These are phyloP conservation scores for Erysimum cheiri DNA, from an alignment of 441 rosid genomes.

Conservation along the genomic window DNA sequence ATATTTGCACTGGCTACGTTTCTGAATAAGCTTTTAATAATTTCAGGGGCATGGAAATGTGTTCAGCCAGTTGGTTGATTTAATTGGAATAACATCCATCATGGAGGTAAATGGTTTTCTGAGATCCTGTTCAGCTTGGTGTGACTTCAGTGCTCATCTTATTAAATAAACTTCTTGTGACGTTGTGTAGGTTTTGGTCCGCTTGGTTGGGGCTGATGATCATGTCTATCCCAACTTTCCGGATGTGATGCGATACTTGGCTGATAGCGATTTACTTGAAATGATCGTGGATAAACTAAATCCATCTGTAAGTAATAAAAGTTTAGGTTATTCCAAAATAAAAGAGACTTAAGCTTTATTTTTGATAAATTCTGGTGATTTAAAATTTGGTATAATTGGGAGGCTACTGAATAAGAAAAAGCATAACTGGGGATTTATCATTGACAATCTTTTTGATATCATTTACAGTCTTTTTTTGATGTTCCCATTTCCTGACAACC, in stretches of 20 bases:
- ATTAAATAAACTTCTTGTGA: slow-evolving; percentile 21
- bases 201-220: slow-evolving; percentile 96
- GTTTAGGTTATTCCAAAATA: neutral
- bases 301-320: slow-evolving; percentile 72
- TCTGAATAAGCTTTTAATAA: slow-evolving; percentile 28
- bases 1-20: slow-evolving; percentile 3
- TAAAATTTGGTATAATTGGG: neutral
- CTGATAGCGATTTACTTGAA: slow-evolving; percentile 88
- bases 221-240: slow-evolving; percentile 90
- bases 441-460: slow-evolving; percentile 3
- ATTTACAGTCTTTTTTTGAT: neutral
- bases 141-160: slow-evolving; percentile 19
- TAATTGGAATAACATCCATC: slow-evolving; percentile 96
- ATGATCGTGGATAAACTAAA: slow-evolving; percentile 94
- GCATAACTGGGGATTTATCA: neutral
- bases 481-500: slow-evolving; percentile 36
- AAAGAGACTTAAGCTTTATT: neutral
- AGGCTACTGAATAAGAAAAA: slow-evolving; percentile 1
- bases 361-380: neutral
- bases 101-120: slow-evolving; percentile 74
- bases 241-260: slow-evolving; percentile 98
- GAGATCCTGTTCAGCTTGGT: slow-evolving; percentile 13
- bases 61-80: slow-evolving; percentile 79
- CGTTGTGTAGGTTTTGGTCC: slow-evolving; percentile 79
- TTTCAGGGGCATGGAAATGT: slow-evolving; percentile 84